Percentiles rank a stretch among this genome's conserved stretches.
Conservation (phyloP, 1,139 yeast species). For the Kodamaea sp. region DNA sequence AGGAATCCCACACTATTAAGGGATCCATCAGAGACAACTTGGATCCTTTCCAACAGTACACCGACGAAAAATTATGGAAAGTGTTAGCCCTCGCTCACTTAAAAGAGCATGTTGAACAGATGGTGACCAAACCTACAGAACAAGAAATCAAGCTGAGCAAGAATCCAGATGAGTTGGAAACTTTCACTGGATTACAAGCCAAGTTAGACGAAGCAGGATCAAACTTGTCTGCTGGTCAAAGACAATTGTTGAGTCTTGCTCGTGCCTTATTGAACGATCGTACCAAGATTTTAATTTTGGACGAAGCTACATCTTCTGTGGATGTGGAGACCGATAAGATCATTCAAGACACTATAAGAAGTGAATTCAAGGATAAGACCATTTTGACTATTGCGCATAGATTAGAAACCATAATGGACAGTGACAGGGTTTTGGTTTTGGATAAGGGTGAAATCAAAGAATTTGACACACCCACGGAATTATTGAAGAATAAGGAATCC, state of each 20-base stretch:
- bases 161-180: constrained; percentile 14
- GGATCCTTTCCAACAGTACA: constrained; percentile 28
- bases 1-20: constrained; percentile 32
- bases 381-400: constrained; percentile 29
- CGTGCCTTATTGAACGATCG: constrained; percentile 34
- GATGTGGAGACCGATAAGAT: constrained; percentile 30
- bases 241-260: constrained; percentile 40
- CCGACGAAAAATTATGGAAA: constrained; percentile 29
- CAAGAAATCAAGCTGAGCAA: constrained; percentile 18
- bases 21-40: constrained; percentile 32
- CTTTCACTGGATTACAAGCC: constrained; percentile 22
- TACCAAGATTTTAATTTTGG: constrained; percentile 24
- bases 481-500: constrained; percentile 18
- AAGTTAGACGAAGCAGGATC: constrained; percentile 33
- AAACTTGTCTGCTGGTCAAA: constrained; percentile 40
- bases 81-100: constrained; percentile 31
- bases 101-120: constrained; percentile 27
- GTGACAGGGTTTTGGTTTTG: constrained; percentile 27
- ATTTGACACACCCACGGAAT: constrained; percentile 22
- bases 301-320: constrained; percentile 30
- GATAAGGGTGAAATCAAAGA: constrained; percentile 25
- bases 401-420: constrained; percentile 28
- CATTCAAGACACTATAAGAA: constrained; percentile 26
- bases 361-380: constrained; percentile 25
- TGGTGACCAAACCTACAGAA: constrained; percentile 28